Conservation (phyloP, 495 filamentous ascomycete genomes). For the Thermochaetoides thermophila region DNA sequence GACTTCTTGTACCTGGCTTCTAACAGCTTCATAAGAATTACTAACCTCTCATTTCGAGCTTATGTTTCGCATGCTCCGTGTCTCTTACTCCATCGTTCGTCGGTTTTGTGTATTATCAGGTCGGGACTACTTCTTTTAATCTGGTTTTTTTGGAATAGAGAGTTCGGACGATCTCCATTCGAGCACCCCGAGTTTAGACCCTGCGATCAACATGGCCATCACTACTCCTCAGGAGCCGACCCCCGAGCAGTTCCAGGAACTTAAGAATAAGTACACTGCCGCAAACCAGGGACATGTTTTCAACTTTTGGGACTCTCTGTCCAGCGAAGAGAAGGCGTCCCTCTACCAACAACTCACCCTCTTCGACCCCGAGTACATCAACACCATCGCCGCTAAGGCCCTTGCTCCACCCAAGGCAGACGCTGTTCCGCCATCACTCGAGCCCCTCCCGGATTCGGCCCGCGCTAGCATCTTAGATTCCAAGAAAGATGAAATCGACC, state of each 20-base stretch:
- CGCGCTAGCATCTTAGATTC: constrained; percentile 89
- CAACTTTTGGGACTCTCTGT: constrained; percentile 72
- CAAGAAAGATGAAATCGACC: constrained; percentile 57
- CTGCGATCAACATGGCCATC: constrained; percentile 9
- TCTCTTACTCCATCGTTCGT: too few species aligned
- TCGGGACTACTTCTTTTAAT: too few species aligned
- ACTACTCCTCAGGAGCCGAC: constrained; percentile 48
- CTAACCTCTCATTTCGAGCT: too few species aligned
- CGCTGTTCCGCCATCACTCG: constrained; percentile 45
- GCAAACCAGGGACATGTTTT: constrained; percentile 85
- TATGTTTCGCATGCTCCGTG: too few species aligned
- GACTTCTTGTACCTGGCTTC: too few species aligned
- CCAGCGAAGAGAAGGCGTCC: constrained; percentile 51
- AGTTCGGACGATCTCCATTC: too few species aligned
- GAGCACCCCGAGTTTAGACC: constrained; percentile 2
- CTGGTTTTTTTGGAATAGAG: too few species aligned
- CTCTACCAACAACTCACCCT: constrained; percentile 68
- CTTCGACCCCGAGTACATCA: constrained; percentile 72
- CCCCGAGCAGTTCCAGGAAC: constrained; percentile 52
- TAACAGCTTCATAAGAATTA: too few species aligned
- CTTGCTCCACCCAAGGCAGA: constrained; percentile 56
- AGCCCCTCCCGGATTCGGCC: constrained; percentile 81
- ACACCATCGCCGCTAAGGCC: constrained; percentile 66
- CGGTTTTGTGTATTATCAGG: too few species aligned
- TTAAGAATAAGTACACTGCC: constrained; percentile 62